Evolutionary conservation across 2,329 filamentous ascomycete species (phyloP), one percentile per base, ranked within the genome.

Genomic region (Lecanicillium sp.): DNA sequence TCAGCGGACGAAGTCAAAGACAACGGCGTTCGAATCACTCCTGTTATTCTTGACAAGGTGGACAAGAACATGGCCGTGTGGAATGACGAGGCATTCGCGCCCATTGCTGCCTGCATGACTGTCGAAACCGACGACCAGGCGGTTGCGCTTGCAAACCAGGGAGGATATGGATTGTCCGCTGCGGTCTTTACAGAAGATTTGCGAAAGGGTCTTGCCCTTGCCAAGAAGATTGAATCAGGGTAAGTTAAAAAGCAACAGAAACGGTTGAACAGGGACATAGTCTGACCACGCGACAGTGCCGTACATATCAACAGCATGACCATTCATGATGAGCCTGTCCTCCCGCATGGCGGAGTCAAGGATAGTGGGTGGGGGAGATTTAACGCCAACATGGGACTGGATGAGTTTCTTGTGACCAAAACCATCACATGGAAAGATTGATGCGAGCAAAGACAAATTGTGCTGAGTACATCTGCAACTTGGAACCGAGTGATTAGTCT

Each of bases 331-430:
- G 79, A 84, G 55, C 59, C 69, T 1, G 61, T 62, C 0, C 59
- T 84, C 44, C 79, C 80, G 0, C 80, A 84, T 50, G 80, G 81
- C 6, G 81, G 80, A 13, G 69, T 69, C 39, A 83, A 83, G 65
- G 65, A 66, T 34, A 80, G 74, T 36, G 80, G 79, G 0, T 80
- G 69, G 48, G 79, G 79, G 0, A 56, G 79, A 15, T 80, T 80
- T 50, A 69, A 69, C 44, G 47, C 18, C 14, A 14, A 32, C 29
- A 31, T 31, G 36, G 36, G 28, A 7, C 36, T 37, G 17, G 29
- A 37, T 7, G 36, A 37, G 19, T 37, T 37, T 15, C 28, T 37
- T 8, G 28, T 31, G 2, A 37, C 36, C 11, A 31, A 37, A 14
- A 37, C 36, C 5, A 20, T 37, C 4, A 37, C 35, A 5, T 37